Base-by-base conservation (phyloP, 257 asterid species). In the Lycium barbarum region DNA sequence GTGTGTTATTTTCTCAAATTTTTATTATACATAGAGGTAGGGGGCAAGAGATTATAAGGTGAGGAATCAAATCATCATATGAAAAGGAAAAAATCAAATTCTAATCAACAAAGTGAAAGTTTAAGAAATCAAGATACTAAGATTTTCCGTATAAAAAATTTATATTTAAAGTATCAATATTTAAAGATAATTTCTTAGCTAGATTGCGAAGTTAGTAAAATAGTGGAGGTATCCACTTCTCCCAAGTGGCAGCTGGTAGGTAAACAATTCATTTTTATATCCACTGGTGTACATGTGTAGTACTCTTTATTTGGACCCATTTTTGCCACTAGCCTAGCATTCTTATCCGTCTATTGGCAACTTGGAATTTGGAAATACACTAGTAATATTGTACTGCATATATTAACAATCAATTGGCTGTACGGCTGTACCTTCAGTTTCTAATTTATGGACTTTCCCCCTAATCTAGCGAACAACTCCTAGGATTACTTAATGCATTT, bases 161-260 rank as follows among this genome's bases (percentile, higher is more conserved):
- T 26, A 26, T 26, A 26, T 26, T 26, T 26, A 26, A 26, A 26
- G 0, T 26, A 26, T 0, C 33, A 26, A 26, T 26, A 26, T 26
- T 0, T 26, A 26, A 26, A 26, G 59, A 5, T 18, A 59, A 59
- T 6, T 7, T 59, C 7, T n/a, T n/a, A 15, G 22, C 17, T 22
- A 10, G 26, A 9, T 10, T 22, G 40, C 70, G 9, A 61, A 18
- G 33, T 40, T 40, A 71, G 47, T 3, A 72, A 43, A 26, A 2
- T 47, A 45, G 33, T 12, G 40, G 40, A 47, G 40, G 40, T 45
- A 47, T 73, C 80, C 12, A 47, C 40, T 74, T 20, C 62, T 49
- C 62, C 7, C 81, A 49, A 76, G 81, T 76, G 45, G 81, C 62
- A 76, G 12, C 13, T 76, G 63, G 81, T 76, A 22, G 63, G 81